Evolutionary conservation across 2,329 filamentous ascomycete genomes (phyloP), one percentile per base, ranked within the genome.

Genomic region (Botrytis galanthina): DNA sequence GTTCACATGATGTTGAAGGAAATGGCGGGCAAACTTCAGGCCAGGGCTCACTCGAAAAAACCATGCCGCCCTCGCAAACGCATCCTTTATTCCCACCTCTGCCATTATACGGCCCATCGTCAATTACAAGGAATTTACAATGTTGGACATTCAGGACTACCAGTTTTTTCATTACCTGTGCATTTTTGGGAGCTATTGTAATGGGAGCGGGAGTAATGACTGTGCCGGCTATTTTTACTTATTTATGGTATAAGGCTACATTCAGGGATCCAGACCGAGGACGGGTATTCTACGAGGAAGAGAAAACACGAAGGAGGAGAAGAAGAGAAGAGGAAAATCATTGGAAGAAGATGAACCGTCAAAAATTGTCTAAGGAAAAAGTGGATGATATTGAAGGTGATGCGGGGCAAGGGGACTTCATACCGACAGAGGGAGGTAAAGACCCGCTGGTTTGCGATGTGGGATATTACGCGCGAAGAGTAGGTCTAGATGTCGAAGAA

Each of bases 41-140:
- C 48, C 85, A 85, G 37, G 84, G 82, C 20, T 85, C 85, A 26
- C 77, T 89, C 29, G 81, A 82, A 61, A 83, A 80, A 73, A 80
- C 85, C 22, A 86, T 86, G 83, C 90, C 92, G 0, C 89, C 90
- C 1, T 90, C 90, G 12, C 87, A 89, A 76, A 95, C 93, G 2
- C 91, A 95, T 77, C 92, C 93, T 4, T 84, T 97, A 8, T 98
- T 98, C 77, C 94, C 94, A 9, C 93, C 93, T 2, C 82, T 97
- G 14, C 94, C 94, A 0, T 84, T 93, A 0, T 97, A 97, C 78
- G 93, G 93, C 0, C 91, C 93, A 0, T 90, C 94, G 0, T 91
- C 92, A 0, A 70, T 88, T 0, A 73, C 91, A n/a, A 87, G 90
- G 66, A 85, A 89, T 46, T 46, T 94, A 1, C 91, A 95, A 76